phyloP scores from a whole-genome alignment of 345 rosid genomes.

The Aurinia saxatilis region DNA sequence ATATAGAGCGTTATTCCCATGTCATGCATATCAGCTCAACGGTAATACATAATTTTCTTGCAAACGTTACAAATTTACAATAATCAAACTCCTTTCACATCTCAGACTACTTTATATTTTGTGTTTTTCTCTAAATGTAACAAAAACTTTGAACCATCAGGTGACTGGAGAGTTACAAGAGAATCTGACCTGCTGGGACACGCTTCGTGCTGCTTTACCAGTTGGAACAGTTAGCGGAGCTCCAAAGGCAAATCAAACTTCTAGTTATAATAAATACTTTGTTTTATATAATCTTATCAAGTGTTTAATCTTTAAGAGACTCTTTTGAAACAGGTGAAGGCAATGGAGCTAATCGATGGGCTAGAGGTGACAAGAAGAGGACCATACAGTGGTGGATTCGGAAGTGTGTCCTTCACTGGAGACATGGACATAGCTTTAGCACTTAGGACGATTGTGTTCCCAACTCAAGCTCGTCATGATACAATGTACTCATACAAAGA shows the following conservation, averaged over 20 bases:
- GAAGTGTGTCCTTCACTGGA: slow-evolving; percentile 74
- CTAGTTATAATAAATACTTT: neutral
- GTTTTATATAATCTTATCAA: neutral
- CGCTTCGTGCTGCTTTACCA: slow-evolving; percentile 75
- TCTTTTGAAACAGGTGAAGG: slow-evolving; percentile 50
- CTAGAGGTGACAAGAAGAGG: slow-evolving; percentile 63
- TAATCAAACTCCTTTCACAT: neutral
- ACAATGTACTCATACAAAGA: slow-evolving; percentile 74
- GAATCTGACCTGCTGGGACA: slow-evolving; percentile 69
- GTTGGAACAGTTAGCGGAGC: slow-evolving; percentile 95
- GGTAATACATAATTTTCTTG: slow-evolving; percentile 33
- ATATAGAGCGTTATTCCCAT: slow-evolving; percentile 82
- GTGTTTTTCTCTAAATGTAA: neutral
- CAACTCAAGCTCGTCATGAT: slow-evolving; percentile 51
- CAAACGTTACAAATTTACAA: too few relatives aligned
- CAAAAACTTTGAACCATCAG: slow-evolving; percentile 27
- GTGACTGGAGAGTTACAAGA: slow-evolving; percentile 72
- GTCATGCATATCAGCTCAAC: slow-evolving; percentile 96
- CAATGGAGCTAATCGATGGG: slow-evolving; percentile 83
- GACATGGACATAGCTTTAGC: slow-evolving; percentile 88
- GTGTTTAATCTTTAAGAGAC: neutral
- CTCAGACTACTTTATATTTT: too few relatives aligned
- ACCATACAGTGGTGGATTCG: slow-evolving; percentile 88
- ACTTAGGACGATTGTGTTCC: slow-evolving; percentile 70
- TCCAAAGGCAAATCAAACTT: slow-evolving; percentile 49